phyloP scores from a whole-genome alignment of 805 yeast species.

The Monosporozyma aquatica region DNA sequence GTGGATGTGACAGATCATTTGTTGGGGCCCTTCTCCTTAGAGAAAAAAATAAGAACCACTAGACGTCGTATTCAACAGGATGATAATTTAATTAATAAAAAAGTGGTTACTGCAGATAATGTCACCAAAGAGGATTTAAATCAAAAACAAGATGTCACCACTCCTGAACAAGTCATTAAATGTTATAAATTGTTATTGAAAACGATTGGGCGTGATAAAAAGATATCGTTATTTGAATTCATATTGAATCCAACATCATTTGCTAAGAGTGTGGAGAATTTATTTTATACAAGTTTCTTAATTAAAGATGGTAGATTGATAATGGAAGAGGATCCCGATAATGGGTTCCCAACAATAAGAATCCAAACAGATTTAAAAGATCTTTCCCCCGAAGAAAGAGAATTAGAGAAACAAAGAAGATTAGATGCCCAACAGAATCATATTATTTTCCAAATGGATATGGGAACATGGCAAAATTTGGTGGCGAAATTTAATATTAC shows the following conservation, averaged over 20 bases:
- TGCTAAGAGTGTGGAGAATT: conserved; percentile 71
- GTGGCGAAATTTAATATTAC: conserved; percentile 48
- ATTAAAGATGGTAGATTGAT: conserved; percentile 61
- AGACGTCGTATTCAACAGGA: conserved; percentile 7
- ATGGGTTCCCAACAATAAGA: conserved; percentile 36
- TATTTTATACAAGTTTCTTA: conserved; percentile 75
- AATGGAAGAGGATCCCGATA: conserved; percentile 44
- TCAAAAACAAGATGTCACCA: conserved; percentile 45
- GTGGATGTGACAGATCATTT: conserved; percentile 52
- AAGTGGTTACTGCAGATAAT: conserved; percentile 40
- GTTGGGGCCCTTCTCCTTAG: conserved; percentile 61
- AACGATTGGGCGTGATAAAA: conserved; percentile 28
- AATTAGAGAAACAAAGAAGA: conserved; percentile 21
- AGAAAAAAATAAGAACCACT: conserved; percentile 35
- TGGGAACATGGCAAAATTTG: conserved; percentile 53
- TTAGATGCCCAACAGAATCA: conserved; percentile 38
- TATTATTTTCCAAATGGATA: conserved; percentile 63
- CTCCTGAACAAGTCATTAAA: conserved; percentile 53
- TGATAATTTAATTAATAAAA: conserved; percentile 12
- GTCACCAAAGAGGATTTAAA: conserved; percentile 45
- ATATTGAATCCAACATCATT: conserved; percentile 70
- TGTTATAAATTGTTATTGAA: conserved; percentile 37
- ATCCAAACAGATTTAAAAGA: conserved; percentile 15
- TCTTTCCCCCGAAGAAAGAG: conserved; percentile 9
- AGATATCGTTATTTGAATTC: conserved; percentile 52